A percentile compares a stretch with the other conserved stretches of the same genome.
These are phyloP conservation scores for Thielaviopsis ethacetica DNA, from an alignment of 2,329 filamentous ascomycete genomes.

Conservation along the genomic window DNA sequence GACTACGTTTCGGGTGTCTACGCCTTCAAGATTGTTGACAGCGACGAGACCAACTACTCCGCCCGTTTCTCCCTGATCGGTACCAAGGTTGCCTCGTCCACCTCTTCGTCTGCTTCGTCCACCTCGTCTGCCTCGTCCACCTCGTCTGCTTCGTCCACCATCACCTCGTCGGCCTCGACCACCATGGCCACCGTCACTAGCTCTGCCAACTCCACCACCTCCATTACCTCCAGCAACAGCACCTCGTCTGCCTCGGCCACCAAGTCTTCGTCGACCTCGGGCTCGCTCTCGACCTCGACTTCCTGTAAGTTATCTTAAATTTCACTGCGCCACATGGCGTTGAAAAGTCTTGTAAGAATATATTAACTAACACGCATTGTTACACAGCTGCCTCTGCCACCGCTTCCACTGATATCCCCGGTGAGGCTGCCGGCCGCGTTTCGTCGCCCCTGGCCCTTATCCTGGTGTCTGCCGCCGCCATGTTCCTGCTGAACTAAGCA, in stretches of 20 bases:
- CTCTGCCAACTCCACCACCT: conserved; percentile 4
- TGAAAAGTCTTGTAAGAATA: neutral
- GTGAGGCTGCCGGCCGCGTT: conserved; percentile 15
- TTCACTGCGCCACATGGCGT: neutral
- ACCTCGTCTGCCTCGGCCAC: conserved; percentile 13
- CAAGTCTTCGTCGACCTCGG: conserved; percentile 7
- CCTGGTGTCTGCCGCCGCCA: conserved; percentile 23
- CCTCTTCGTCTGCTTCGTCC: neutral
- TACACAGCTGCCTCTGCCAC: neutral
- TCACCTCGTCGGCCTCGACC: neutral
- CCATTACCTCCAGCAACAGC: conserved; percentile 14
- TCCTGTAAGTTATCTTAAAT: conserved; percentile 1
- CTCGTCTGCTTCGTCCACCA: neutral
- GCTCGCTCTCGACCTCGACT: conserved; percentile 8
- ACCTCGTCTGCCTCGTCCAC: no score
- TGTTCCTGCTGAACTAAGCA: conserved; percentile 27
- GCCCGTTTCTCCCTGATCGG: conserved; percentile 22
- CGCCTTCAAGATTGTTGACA: conserved; percentile 29
- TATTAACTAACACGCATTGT: neutral
- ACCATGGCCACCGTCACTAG: neutral
- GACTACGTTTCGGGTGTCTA: conserved; percentile 24
- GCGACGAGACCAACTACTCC: conserved; percentile 27
- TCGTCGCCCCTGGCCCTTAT: conserved; percentile 26
- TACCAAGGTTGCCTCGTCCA: conserved; percentile 14
- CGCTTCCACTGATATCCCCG: conserved; percentile 15